These are phyloP conservation scores for Cucurbita argyrosperma DNA, from an alignment of 306 rosid species.

Conservation along the genomic window DNA sequence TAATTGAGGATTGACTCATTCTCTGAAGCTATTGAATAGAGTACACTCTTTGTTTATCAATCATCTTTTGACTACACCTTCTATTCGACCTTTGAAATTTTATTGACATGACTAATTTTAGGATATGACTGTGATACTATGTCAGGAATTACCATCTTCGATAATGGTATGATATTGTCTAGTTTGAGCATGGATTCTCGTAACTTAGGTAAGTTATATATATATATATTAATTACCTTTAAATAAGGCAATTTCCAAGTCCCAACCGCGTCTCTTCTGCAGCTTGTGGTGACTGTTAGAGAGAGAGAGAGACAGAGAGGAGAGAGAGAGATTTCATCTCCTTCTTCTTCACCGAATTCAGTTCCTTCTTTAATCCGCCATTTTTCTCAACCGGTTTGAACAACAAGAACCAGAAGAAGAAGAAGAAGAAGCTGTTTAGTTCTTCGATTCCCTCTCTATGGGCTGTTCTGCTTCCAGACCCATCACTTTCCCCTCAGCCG, in stretches of 20 bases:
- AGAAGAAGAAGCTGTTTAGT: background rate
- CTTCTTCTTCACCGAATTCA: background rate
- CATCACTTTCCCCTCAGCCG: conserved; percentile 22
- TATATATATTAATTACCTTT: no score
- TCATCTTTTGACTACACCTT: no score
- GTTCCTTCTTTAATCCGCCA: background rate
- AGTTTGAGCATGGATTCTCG: no score
- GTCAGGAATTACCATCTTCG: no score
- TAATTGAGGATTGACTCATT: no score
- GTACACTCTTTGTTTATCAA: no score
- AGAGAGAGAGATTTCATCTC: background rate
- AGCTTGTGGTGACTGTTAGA: background rate
- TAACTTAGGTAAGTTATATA: no score
- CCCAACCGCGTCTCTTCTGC: background rate
- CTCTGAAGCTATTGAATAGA: no score
- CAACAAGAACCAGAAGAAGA: background rate
- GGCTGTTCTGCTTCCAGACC: conserved; percentile 83
- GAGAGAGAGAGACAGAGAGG: background rate
- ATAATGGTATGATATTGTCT: no score
- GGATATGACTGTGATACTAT: no score
- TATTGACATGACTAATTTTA: no score
- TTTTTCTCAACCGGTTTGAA: background rate
- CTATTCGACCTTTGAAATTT: no score
- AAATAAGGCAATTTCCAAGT: background rate
- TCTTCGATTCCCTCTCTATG: conserved; percentile 18